These are phyloP conservation scores for Trichoderma asperellum DNA, from an alignment of 2,329 filamentous ascomycete genomes.

Conservation along the genomic window DNA sequence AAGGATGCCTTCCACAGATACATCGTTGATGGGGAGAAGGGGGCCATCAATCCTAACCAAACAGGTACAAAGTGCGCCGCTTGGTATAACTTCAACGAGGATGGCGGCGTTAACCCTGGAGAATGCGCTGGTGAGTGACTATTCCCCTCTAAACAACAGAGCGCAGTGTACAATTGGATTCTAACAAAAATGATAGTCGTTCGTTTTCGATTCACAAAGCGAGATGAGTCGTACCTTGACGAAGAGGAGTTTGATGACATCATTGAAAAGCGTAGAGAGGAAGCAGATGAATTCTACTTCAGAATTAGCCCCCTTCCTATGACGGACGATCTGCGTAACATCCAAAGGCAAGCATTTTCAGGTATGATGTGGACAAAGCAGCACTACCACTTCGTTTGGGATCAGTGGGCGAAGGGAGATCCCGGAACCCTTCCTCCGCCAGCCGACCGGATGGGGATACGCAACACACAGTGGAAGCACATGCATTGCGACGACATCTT, in stretches of 20 bases:
- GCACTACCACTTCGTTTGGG: constrained; percentile 95
- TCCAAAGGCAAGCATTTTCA: constrained; percentile 90
- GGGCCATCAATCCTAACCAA: constrained; percentile 77
- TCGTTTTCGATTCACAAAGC: constrained; percentile 83
- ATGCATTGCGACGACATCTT: constrained; percentile 93
- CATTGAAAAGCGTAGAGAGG: constrained; percentile 81
- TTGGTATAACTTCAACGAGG: constrained; percentile 91
- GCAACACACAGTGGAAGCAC: constrained; percentile 92
- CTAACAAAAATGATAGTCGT: constrained; percentile 61
- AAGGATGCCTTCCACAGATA: constrained; percentile 94
- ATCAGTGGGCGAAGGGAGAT: constrained; percentile 96
- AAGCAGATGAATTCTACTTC: constrained; percentile 96
- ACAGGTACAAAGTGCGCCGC: constrained; percentile 87
- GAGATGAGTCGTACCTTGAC: constrained; percentile 77
- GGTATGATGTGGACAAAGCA: constrained; percentile 99
- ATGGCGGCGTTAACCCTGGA: constrained; percentile 81
- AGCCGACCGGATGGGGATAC: constrained; percentile 73
- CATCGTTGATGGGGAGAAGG: constrained; percentile 81
- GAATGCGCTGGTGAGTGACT: constrained; percentile 76
- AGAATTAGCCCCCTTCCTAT: constrained; percentile 91
- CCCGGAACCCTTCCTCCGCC: constrained; percentile 87
- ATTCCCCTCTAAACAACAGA: background rate
- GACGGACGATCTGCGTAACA: constrained; percentile 90
- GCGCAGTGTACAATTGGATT: background rate
- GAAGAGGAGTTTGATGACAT: constrained; percentile 92